Percentiles rank a stretch among this genome's conserved stretches.
phyloP scores from a whole-genome alignment of 768 basidiomycete species.

The Boletus barrowsii region DNA sequence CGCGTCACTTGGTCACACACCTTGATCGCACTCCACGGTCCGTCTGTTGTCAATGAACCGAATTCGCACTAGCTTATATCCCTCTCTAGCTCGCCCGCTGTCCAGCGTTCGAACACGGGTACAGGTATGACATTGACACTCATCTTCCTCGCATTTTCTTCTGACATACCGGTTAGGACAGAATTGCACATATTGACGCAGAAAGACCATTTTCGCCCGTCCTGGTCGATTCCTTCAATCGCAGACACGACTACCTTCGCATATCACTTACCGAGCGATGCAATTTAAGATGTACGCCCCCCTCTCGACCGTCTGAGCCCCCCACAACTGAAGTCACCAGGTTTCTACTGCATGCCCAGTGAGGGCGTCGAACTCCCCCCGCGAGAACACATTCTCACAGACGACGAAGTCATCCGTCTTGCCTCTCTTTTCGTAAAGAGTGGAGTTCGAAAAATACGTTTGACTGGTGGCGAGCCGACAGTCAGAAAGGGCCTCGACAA shows the following conservation, averaged over 20 bases:
- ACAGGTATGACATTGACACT: constrained; percentile 15
- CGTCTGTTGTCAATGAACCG: constrained; percentile 2
- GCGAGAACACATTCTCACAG: constrained; percentile 61
- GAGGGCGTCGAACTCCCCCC: constrained; percentile 78
- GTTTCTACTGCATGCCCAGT: constrained; percentile 90
- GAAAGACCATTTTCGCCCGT: constrained; percentile 45
- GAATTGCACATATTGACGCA: constrained; percentile 53
- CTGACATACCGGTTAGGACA: constrained; percentile 38
- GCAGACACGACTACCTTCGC: constrained; percentile 82
- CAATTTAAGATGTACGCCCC: constrained; percentile 71
- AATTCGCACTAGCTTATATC: constrained; percentile 2
- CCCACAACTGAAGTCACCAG: constrained; percentile 35
- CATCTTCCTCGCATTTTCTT: background rate
- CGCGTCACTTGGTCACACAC: background rate
- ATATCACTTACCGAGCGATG: constrained; percentile 86
- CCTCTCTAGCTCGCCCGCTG: constrained; percentile 8
- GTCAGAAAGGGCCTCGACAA: constrained; percentile 71
- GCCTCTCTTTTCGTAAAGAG: constrained; percentile 74
- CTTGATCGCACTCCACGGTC: too few relatives aligned
- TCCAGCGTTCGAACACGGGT: constrained; percentile 15
- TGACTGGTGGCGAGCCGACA: constrained; percentile 89
- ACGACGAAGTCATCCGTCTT: constrained; percentile 71
- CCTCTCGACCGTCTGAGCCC: background rate
- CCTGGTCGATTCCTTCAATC: constrained; percentile 62
- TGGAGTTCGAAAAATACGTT: constrained; percentile 82